Base-by-base conservation (phyloP, 139 green algal genomes). In the Axilococcus clingmanii region DNA sequence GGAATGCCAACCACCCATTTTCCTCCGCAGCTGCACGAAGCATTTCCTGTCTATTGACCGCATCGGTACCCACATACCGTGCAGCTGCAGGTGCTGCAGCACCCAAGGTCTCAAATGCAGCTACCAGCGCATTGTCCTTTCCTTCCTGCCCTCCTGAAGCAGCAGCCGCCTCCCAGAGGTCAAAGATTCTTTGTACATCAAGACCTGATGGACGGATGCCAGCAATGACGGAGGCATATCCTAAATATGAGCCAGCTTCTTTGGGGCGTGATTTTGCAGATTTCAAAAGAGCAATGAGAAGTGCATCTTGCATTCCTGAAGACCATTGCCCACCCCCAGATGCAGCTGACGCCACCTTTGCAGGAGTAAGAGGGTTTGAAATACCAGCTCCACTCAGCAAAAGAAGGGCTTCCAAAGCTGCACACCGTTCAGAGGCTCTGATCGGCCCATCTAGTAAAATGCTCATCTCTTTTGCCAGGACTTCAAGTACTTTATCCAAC, bases 1-100 rank as follows among this genome's bases (percentile, higher is more conserved):
- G 61, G 16, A 84, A 68, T 22, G 65, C 59, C 23, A 55, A 60
- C 76, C 76, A 84, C 22, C 65, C 72, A 29, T 63, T 66, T 24
- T 75, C 72, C 28, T 71, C 59, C 0, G 29, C 37, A 5, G 65
- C 59, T 0, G 65, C 68, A 17, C 52, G 35, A 4, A 62, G 46
- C 2, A 25, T 51, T 16, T 58, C 28, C 5, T 44, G 24, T n/a
- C n/a, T n/a, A n/a, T n/a, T n/a, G n/a, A n/a, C n/a, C n/a, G n/a
- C n/a, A n/a, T n/a, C n/a, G n/a, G n/a, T n/a, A n/a, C n/a, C n/a
- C 6, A 20, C 51, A 29, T 46, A 53, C 20, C 46, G 47, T 51
- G 50, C 49, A 36, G 46, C 48, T 14, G 46, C 47, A n/a, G 70
- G 66, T 24, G 66, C 30, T 17, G 70, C 37, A 28, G 32, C 59